phyloP scores from a whole-genome alignment of 2,329 filamentous ascomycete genomes.

The Fusarium gaditjirri region DNA sequence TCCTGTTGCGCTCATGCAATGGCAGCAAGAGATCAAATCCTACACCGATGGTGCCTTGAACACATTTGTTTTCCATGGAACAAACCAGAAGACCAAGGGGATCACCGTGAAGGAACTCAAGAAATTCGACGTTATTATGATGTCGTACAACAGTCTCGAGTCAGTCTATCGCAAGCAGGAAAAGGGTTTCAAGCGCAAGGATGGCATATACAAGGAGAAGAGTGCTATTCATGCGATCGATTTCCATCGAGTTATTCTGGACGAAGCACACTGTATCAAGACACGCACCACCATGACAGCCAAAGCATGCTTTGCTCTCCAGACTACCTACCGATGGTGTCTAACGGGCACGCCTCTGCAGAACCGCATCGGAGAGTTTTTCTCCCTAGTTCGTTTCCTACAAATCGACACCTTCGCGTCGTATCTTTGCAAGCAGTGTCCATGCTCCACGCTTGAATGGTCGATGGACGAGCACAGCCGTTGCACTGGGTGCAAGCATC shows the following conservation, averaged over 20 bases:
- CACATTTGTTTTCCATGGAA: slow-evolving; percentile 89
- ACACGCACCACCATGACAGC: slow-evolving; percentile 89
- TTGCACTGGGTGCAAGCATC: slow-evolving; percentile 71
- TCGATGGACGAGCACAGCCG: slow-evolving; percentile 75
- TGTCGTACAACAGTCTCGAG: slow-evolving; percentile 93
- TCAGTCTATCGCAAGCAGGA: slow-evolving; percentile 92
- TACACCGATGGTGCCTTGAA: slow-evolving; percentile 91
- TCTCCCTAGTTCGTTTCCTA: slow-evolving; percentile 91
- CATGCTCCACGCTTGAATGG: slow-evolving; percentile 87
- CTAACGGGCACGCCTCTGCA: slow-evolving; percentile 94
- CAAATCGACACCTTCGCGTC: slow-evolving; percentile 89
- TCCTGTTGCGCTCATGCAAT: slow-evolving; percentile 95
- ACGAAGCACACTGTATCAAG: slow-evolving; percentile 97
- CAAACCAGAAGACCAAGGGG: slow-evolving; percentile 83
- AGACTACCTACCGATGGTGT: slow-evolving; percentile 93
- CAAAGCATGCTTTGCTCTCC: slow-evolving; percentile 92
- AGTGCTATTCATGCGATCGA: slow-evolving; percentile 84
- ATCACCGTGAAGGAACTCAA: slow-evolving; percentile 80
- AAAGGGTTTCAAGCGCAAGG: slow-evolving; percentile 86
- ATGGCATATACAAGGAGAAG: slow-evolving; percentile 81
- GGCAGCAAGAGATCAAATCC: slow-evolving; percentile 82
- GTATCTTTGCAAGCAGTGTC: slow-evolving; percentile 91
- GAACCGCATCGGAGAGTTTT: slow-evolving; percentile 97
- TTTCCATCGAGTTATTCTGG: slow-evolving; percentile 92
- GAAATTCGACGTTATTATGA: slow-evolving; percentile 92